These are phyloP conservation scores for Xylaria sp. DNA, from an alignment of 495 filamentous ascomycete genomes.

Conservation along the genomic window DNA sequence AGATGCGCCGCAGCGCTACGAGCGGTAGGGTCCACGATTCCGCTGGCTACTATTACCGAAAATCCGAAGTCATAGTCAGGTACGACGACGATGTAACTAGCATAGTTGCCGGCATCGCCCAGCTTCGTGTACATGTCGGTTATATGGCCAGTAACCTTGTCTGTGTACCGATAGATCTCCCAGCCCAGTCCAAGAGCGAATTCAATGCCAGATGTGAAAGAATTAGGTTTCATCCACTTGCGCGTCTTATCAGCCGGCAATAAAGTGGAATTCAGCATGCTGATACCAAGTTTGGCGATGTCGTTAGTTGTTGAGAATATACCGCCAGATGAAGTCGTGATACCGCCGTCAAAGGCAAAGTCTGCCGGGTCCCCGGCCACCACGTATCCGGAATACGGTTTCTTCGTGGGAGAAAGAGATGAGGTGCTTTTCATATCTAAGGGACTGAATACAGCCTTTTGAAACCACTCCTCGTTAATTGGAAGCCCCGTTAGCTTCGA, in stretches of 20 bases:
- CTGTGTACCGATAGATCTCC: constrained; percentile 49
- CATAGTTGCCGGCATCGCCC: constrained; percentile 51
- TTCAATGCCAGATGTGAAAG: constrained; percentile 48
- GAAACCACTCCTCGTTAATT: constrained; percentile 36
- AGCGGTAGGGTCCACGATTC: constrained; percentile 15
- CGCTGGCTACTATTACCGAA: constrained; percentile 43
- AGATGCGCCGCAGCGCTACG: constrained; percentile 20
- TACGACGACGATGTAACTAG: constrained; percentile 42
- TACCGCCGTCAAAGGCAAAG: constrained; percentile 27
- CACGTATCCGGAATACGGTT: constrained; percentile 31
- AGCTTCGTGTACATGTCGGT: constrained; percentile 53
- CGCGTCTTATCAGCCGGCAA: constrained; percentile 49
- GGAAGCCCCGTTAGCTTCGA: constrained; percentile 36
- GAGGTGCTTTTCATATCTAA: constrained; percentile 39
- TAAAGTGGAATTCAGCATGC: constrained; percentile 55
- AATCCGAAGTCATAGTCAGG: constrained; percentile 54
- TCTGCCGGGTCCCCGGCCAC: constrained; percentile 26
- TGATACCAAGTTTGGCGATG: constrained; percentile 48
- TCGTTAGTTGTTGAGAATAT: constrained; percentile 37
- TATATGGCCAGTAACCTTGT: constrained; percentile 31
- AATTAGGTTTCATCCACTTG: constrained; percentile 57
- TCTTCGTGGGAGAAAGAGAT: constrained; percentile 34
- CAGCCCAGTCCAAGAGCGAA: constrained; percentile 40
- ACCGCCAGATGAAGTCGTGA: constrained; percentile 35
- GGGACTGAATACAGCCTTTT: constrained; percentile 38